Base-by-base conservation (phyloP, 2,329 filamentous ascomycete genomes). In the Penicillium expansum region DNA sequence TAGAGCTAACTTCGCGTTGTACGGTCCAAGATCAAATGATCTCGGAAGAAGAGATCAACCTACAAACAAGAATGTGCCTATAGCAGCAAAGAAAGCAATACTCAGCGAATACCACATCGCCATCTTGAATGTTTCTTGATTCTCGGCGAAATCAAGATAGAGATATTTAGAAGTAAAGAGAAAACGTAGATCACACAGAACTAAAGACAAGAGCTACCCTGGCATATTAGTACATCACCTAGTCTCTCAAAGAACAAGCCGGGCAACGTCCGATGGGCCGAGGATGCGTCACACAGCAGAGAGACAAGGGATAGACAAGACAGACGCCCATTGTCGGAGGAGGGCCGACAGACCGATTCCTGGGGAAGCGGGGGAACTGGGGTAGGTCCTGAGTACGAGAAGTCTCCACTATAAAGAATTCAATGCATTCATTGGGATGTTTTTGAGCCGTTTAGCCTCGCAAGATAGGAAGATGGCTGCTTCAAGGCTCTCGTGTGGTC, bases 61-160 rank as follows among this genome's bases (percentile, higher is more conserved):
- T 75, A 82, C 81, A 67, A 83, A 85, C 53, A 85, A 74, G 67
- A 84, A 84, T 0, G 83, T 84, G 60, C 82, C 83, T 51, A 85
- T 82, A 20, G 81, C 82, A 37, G 82, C 82, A 67, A 84, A 85
- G 37, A 83, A 66, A 47, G 81, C 81, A 56, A 85, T 71, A 6
- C 79, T 77, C 30, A 83, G 69, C 3, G 80, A 78, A 65, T 83
- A 82, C 74, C 71, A 75, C 41, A 67, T 52, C 24, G 67, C 65
- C 75, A 78, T 77, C 16, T 60, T 72, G 62, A 22, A 57, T 27
- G n/a, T 9, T 45, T 52, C 39, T 50, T 55, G 47, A 50, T 45
- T 52, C 51, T 52, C 38, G 3, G 35, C 7, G 7, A 55, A 35
- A 48, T 42, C 37, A 30, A 30, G 30, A 48, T 9, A 38, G 29